Evolutionary conservation across 805 yeast species (phyloP), one percentile per base, ranked within the genome.

Genomic region (Wickerhamiella sergipiensis): DNA sequence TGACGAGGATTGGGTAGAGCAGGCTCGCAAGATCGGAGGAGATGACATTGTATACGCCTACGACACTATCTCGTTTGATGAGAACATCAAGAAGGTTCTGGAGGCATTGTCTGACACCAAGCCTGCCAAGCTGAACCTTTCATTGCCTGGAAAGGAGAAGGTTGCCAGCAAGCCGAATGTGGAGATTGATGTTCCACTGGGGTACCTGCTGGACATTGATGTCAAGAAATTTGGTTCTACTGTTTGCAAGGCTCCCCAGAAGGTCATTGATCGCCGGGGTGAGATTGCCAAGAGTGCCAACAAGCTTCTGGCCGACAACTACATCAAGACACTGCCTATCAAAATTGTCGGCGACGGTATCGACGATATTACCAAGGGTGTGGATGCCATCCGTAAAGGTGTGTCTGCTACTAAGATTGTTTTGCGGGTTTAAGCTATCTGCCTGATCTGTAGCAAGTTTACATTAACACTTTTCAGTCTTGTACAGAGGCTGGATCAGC

Each of bases 1-100:
- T n/a, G 78, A 75, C 53, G 58, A 64, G 0, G 73, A 74, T 53
- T 76, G 73, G 50, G 60, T 71, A 49, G 71, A 71, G 33, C 68
- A 73, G 61, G 74, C 76, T 52, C 67, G 76, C 52, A 66, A 62
- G 52, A 48, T 60, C 22, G 51, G 59, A 12, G 58, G 58, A 17
- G 61, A 57, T 45, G 52, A 55, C 22, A 56, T 64, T 38, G 46
- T 47, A 19, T 52, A 50, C n/a, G 66, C 59, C 17, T 57, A 52
- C 44, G 67, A 64, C 48, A 50, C 65, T 6, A 58, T 64, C 47
- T 50, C 61, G 29, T 38, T 31, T 15, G 54, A 47, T 15, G 52
- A 52, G 15, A 53, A 61, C 15, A 36, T 49, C 19, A 29, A 40
- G 47, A 19, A 49, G 29, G 54, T 53, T 17, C 47, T 53, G 51